Base-by-base conservation (phyloP, 352 stramenopile genomes). In the Phytophthora vignae region DNA sequence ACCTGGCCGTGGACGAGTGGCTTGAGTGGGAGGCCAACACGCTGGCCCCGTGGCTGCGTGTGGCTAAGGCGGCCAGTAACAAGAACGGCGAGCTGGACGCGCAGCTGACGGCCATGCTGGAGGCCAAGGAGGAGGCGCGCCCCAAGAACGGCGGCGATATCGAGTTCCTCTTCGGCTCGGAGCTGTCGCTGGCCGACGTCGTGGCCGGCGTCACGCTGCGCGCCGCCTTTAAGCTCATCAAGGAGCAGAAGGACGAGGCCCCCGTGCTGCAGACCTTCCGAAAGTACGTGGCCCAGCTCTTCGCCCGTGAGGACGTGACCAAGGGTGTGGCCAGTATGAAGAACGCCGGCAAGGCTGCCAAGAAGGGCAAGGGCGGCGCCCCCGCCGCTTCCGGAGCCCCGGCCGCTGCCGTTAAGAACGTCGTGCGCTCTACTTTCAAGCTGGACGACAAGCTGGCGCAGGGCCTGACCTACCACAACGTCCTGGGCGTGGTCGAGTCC, bases 1-100 rank as follows among this genome's bases (percentile, higher is more conserved):
- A 96, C 55, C 67, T 95, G 36, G 82, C 85, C 2, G 86, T 96
- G 40, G 87, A 96, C 63, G 89, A 96, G 55, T 96, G 86, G 82
- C 27, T 96, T 27, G 86, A 92, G 61, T 96, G 89, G 89, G 89
- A 96, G 70, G 82, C 80, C 57, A 81, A 89, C 36, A 79, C 87
- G 63, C 78, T 93, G 38, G 60, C 77, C 33, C 84, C 80, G 14
- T 93, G 82, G 82, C 74, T 93, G 55, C 73, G 59, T 25, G 81
- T 84, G 76, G 73, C 70, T 61, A 87, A 88, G 75, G 90, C 89
- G 55, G 36, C 38, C 48, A 71, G 42, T 52, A 73, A 70, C 63
- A 71, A 81, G 40, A 60, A 53, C 33, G 73, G 49, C 31, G 64
- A 61, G 55, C 40, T 79, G 55, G 72, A 60, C 9, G 57, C 56